Percentiles rank a stretch among this genome's conserved stretches.
Conservation (phyloP, 169 alveolate species). For the Plasmodium cynomolgi region DNA sequence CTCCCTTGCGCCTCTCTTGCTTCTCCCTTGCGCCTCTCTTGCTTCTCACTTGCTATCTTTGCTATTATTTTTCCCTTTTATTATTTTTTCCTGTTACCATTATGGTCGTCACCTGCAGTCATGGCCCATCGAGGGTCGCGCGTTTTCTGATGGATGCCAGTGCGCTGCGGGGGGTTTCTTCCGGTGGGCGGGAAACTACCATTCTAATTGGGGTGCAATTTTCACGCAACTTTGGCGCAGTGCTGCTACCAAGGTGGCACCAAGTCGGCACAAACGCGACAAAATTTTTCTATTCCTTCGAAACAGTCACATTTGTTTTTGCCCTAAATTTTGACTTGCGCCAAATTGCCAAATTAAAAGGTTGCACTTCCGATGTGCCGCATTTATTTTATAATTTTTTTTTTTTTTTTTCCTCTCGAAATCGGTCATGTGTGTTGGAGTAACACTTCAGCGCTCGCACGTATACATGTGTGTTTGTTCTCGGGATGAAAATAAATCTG, state of each 20-base stretch:
- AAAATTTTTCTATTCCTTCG: background rate
- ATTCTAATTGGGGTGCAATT: background rate
- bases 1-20: background rate
- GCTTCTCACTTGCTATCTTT: background rate
- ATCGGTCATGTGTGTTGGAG: background rate
- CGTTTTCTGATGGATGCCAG: background rate
- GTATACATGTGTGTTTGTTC: background rate
- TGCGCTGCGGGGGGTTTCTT: background rate
- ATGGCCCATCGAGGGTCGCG: background rate
- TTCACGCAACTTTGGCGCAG: background rate
- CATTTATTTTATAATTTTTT: background rate
- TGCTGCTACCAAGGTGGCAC: background rate
- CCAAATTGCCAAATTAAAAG: background rate
- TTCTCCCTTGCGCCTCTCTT: background rate
- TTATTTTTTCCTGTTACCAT: background rate
- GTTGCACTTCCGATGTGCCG: conserved; percentile 2
- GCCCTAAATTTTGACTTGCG: background rate
- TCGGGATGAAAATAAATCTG: background rate
- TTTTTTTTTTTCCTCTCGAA: background rate
- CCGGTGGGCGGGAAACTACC: background rate
- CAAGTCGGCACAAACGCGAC: background rate
- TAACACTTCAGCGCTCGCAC: background rate
- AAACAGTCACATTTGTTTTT: background rate
- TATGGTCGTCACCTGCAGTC: background rate
- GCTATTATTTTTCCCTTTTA: background rate